Conservation (phyloP, 164 flowering plant species). For the Paratinospora sagittata region DNA sequence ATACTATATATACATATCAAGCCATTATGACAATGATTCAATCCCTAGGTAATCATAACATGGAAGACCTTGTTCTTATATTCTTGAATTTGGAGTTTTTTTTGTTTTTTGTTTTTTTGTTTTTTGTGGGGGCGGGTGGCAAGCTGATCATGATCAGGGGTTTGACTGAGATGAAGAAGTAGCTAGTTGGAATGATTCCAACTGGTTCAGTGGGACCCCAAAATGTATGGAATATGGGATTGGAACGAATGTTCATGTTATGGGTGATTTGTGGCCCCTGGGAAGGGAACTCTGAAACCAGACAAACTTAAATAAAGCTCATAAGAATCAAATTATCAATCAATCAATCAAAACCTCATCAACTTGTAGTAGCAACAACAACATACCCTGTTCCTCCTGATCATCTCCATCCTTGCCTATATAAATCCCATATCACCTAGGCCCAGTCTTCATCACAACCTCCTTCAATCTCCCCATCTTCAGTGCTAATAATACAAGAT, state of each 20-base stretch:
- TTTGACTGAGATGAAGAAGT: no score
- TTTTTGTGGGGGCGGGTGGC: no score
- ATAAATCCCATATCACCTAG: background rate
- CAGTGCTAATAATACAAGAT: background rate
- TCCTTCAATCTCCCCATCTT: background rate
- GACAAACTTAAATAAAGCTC: slow-evolving; percentile 1
- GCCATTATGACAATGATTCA: no score
- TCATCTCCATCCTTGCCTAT: background rate
- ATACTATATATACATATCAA: no score
- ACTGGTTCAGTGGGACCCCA: background rate
- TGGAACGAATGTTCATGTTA: background rate
- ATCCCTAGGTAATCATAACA: no score
- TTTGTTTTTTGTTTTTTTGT: no score
- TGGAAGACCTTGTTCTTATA: no score
- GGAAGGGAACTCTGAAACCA: background rate
- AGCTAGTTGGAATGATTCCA: background rate
- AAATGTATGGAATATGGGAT: background rate
- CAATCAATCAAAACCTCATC: background rate
- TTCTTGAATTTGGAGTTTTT: no score
- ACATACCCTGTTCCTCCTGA: no score
- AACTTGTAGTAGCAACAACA: no score
- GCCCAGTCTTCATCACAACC: background rate
- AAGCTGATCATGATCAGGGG: no score
- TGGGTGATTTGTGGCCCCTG: background rate
- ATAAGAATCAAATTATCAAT: background rate